Conservation (phyloP, 2,329 filamentous ascomycete species). For the Ceratocystis variospora region DNA sequence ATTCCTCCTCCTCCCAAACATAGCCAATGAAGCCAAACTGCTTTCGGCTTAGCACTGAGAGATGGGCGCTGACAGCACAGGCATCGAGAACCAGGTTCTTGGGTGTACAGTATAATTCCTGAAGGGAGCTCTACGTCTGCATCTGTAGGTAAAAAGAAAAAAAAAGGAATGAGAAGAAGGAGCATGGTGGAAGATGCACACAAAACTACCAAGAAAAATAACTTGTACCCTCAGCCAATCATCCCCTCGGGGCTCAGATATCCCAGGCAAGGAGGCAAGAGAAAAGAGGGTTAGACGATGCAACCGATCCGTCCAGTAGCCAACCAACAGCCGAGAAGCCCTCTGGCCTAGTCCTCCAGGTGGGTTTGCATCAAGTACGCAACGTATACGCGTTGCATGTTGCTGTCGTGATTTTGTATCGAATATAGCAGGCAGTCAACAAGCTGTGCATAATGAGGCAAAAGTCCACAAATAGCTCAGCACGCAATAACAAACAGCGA, state of each 20-base stretch:
- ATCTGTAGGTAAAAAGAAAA: neutral
- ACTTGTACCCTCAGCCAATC: neutral
- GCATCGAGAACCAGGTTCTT: conserved; percentile 10
- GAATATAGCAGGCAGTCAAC: neutral
- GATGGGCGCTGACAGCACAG: neutral
- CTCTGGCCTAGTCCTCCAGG: neutral
- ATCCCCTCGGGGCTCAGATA: neutral
- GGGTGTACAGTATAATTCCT: neutral
- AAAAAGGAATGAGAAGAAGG: neutral
- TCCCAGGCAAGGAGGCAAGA: neutral
- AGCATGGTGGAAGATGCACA: neutral
- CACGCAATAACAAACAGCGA: neutral
- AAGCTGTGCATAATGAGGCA: neutral
- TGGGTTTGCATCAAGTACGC: neutral
- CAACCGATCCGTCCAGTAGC: neutral
- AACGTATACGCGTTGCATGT: neutral
- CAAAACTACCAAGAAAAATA: neutral
- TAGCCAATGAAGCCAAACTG: conserved; percentile 2
- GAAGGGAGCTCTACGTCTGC: neutral
- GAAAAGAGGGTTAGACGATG: neutral
- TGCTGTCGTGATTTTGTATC: neutral
- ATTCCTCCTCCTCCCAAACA: neutral
- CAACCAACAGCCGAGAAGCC: neutral
- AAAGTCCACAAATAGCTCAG: neutral
- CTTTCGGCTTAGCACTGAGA: conserved; percentile 1